Conservation (phyloP, 2,329 filamentous ascomycete genomes). For the Epichloe sp. region DNA sequence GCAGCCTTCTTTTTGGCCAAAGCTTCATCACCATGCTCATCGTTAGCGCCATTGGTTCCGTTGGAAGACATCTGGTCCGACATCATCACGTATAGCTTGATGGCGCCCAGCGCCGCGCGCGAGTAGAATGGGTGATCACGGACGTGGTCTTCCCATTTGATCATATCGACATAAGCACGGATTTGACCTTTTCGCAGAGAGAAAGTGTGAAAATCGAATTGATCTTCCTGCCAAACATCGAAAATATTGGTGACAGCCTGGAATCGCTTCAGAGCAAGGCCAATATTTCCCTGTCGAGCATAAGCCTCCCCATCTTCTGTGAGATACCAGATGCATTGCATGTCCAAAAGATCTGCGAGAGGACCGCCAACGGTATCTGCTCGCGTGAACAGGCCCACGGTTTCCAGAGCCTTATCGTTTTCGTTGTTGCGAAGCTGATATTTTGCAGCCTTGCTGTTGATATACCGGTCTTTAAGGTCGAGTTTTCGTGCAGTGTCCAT, state of each 20-base stretch:
- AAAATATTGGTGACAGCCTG: conserved; percentile 84
- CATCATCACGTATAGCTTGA: conserved; percentile 68
- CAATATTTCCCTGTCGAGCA: conserved; percentile 66
- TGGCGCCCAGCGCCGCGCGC: conserved; percentile 66
- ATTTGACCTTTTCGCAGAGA: conserved; percentile 95
- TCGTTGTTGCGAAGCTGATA: conserved; percentile 91
- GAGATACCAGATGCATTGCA: conserved; percentile 97
- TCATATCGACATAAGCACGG: conserved; percentile 87
- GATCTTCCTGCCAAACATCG: conserved; percentile 94
- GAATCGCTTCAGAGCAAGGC: conserved; percentile 83
- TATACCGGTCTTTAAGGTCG: conserved; percentile 86
- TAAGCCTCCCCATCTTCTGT: conserved; percentile 91
- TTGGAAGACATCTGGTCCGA: conserved; percentile 61
- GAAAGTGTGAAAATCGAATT: conserved; percentile 98
- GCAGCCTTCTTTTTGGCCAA: conserved; percentile 72
- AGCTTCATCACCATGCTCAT: conserved; percentile 39
- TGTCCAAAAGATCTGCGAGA: conserved; percentile 82
- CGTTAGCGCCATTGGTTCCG: conserved; percentile 44
- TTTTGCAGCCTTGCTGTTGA: conserved; percentile 96
- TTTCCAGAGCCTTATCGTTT: conserved; percentile 72
- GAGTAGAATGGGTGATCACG: conserved; percentile 90
- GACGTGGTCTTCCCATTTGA: conserved; percentile 86
- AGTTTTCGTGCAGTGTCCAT: conserved; percentile 82
- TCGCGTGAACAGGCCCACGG: conserved; percentile 86
- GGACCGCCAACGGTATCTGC: conserved; percentile 82